Evolutionary conservation across 2,329 filamentous ascomycete genomes (phyloP).

Genomic region (Colletotrichum noveboracense): DNA sequence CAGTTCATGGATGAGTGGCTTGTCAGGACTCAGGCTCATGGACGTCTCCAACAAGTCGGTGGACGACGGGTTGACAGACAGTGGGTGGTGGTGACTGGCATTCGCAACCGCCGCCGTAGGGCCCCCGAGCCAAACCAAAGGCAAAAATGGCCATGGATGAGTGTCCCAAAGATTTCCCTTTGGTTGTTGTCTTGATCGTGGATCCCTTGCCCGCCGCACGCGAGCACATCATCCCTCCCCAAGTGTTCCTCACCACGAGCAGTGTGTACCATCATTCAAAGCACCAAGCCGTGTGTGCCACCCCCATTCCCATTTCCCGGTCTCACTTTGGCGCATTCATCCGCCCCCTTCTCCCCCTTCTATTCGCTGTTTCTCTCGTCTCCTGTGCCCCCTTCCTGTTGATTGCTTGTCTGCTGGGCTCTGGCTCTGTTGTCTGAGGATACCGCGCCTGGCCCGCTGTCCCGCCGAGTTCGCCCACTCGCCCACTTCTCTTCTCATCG

Average conservation of each 20-base stretch:
- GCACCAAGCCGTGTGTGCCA: background rate
- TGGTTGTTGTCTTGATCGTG: conserved; percentile 2
- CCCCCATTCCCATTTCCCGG: conserved; percentile 7
- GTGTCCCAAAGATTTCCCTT: background rate
- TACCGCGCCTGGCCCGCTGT: background rate
- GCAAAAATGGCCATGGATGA: background rate
- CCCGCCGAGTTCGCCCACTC: conserved; percentile 7
- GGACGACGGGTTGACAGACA: background rate
- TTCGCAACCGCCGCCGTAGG: background rate
- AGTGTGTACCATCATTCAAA: background rate
- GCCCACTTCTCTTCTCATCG: background rate
- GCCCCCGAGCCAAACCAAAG: background rate
- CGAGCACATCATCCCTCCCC: conserved; percentile 17
- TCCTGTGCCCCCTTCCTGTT: background rate
- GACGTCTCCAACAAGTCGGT: background rate
- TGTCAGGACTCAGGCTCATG: conserved; percentile 4
- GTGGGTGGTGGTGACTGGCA: background rate
- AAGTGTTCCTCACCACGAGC: background rate
- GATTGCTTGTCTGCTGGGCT: background rate
- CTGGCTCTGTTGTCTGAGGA: background rate
- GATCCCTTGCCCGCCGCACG: conserved; percentile 17
- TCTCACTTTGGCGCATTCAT: conserved; percentile 9
- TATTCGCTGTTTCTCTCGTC: background rate
- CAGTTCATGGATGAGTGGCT: conserved; percentile 9
- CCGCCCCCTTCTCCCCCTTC: background rate